Evolutionary conservation across 768 basidiomycete species (phyloP).

Genomic region (Collybiopsis confluens): DNA sequence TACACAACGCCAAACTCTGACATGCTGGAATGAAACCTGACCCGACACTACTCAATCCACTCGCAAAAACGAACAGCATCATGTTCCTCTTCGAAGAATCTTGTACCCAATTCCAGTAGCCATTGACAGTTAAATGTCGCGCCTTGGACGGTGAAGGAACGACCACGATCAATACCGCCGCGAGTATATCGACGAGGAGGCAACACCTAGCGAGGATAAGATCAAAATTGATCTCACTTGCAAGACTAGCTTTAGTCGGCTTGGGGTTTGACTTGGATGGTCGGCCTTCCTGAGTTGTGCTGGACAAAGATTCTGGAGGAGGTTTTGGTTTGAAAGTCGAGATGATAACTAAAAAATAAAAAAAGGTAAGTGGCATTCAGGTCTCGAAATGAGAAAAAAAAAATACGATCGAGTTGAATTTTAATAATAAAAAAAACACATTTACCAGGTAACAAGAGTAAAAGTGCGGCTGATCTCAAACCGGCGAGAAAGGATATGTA

Average conservation of each 20-base stretch:
- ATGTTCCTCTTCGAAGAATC: constrained; percentile 26
- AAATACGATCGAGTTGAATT: not conserved
- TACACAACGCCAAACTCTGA: constrained; percentile 69
- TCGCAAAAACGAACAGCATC: constrained; percentile 56
- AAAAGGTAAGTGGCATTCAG: too few relatives aligned
- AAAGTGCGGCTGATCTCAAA: constrained; percentile 53
- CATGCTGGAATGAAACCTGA: constrained; percentile 67
- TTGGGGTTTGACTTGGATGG: constrained; percentile 33
- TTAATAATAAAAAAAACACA: constrained; percentile 10
- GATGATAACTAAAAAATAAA: constrained; percentile 60
- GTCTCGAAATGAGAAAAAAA: too few relatives aligned
- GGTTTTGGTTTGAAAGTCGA: constrained; percentile 49
- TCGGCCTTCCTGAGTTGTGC: not conserved
- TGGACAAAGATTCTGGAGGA: not conserved
- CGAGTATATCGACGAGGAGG: constrained; percentile 60
- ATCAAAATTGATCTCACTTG: constrained; percentile 69
- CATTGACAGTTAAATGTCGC: constrained; percentile 12
- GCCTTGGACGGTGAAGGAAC: constrained; percentile 41
- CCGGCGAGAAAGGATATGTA: constrained; percentile 70
- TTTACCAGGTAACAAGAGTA: constrained; percentile 42
- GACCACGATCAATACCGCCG: constrained; percentile 55
- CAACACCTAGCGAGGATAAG: constrained; percentile 56
- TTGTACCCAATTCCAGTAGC: not conserved
- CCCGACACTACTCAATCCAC: constrained; percentile 58
- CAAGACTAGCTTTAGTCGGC: constrained; percentile 49